Evolutionary conservation across 2,329 filamentous ascomycete genomes (phyloP), one percentile per base, ranked within the genome.

Genomic region (Talaromyces sp.): DNA sequence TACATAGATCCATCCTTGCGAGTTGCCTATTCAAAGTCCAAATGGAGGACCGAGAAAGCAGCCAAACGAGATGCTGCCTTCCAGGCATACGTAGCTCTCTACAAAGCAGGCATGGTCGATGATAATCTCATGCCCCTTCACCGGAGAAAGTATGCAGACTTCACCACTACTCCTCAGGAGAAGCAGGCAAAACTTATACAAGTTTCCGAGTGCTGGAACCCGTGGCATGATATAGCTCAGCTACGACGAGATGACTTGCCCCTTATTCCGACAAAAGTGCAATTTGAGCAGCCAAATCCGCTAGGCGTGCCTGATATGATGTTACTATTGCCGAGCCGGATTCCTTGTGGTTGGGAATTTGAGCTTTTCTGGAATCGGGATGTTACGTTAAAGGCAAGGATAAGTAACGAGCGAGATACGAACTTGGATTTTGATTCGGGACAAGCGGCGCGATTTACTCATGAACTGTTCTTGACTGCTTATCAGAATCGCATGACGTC

Each of bases 21-120:
- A 17, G 79, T 76, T 45, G 81, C 85, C 0, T 71, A 77, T 25
- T 86, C 89, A 61, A 74, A 75, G 31, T 68, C 74, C 40, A 68
- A 75, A n/a, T 97, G 93, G 93, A 76, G 70, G 11, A 91, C 88
- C 0, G 89, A 95, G 71, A 85, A 83, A 65, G 88, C 87, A 69
- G 92, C 93, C 0, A 88, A 83, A 69, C 92, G 90, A 72, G 94
- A 97, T 75, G 92, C 90, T 0, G 90, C 92, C 0, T 95, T 96
- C 67, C 86, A 91, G 72, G 91, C 93, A 0, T 97, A 93, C 72
- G 78, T 86, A 25, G 82, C 82, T 5, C 81, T 98, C 0, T 88
- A 94, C 72, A 70, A 85, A 7, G 89, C 85, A 29, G 89, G 90
- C 0, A 80, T 97, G 5, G 77, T 98, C 1, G 93, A 91, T 67